Evolutionary conservation across 1,139 yeast species (phyloP).

Genomic region (Kurtzmaniella quercitrusa): DNA sequence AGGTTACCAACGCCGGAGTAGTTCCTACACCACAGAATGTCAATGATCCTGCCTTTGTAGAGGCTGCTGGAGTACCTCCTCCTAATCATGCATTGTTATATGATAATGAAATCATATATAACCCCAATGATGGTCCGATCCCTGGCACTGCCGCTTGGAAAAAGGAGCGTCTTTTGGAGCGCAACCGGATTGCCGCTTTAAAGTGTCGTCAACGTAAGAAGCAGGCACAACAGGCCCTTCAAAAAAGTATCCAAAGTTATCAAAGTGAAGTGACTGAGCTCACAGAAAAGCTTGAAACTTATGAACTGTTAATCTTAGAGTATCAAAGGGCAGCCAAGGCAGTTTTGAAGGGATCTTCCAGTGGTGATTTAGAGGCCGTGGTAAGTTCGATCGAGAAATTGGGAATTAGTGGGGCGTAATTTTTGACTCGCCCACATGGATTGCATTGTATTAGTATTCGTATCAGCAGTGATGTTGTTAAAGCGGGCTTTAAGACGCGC

Average conservation of each 20-base stretch:
- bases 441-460: background rate
- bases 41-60: background rate
- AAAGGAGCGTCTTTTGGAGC: conserved; percentile 60
- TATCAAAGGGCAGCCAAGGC: background rate
- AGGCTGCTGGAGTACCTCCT: conserved; percentile 46
- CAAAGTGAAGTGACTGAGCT: conserved; percentile 41
- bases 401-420: background rate
- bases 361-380: background rate
- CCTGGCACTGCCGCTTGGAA: conserved; percentile 84
- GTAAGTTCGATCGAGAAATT: background rate
- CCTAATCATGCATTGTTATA: conserved; percentile 53
- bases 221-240: conserved; percentile 62
- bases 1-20: too few relatives aligned
- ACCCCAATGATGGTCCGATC: conserved; percentile 61
- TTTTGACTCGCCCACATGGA: background rate
- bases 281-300: conserved; percentile 25
- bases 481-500: background rate
- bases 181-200: conserved; percentile 72
- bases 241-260: conserved; percentile 50
- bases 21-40: conserved; percentile 5
- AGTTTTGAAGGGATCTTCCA: background rate
- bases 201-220: conserved; percentile 75
- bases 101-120: conserved; percentile 59
- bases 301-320: conserved; percentile 14
- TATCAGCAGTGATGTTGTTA: background rate